Conservation (phyloP, 225 moss, liverwort and hornwort genomes). For the Sphagnum tenellum region DNA sequence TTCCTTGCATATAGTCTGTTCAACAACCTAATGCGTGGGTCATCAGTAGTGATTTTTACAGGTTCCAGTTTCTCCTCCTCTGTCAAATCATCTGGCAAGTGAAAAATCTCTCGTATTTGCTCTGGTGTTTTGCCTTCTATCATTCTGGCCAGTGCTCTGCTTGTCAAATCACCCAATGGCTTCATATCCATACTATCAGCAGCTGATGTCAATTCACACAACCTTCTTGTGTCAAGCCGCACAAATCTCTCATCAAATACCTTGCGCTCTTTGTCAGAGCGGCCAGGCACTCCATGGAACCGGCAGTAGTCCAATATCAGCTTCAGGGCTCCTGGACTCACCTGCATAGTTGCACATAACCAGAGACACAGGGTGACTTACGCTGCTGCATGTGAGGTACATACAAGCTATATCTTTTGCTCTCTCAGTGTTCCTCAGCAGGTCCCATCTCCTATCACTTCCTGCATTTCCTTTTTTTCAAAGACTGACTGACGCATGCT, state of each 20-base stretch:
- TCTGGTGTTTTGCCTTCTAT: conserved; percentile 90
- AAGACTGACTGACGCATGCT: too few relatives aligned
- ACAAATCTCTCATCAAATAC: conserved; percentile 89
- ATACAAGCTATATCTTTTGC: too few relatives aligned
- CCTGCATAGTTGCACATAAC: conserved; percentile 22
- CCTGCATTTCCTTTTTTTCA: too few relatives aligned
- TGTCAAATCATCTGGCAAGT: conserved; percentile 78
- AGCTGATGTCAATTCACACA: conserved; percentile 81
- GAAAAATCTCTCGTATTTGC: conserved; percentile 85
- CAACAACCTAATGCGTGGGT: conserved; percentile 79
- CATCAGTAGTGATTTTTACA: conserved; percentile 78
- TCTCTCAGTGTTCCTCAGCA: too few relatives aligned
- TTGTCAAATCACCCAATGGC: conserved; percentile 72
- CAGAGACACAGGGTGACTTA: background rate
- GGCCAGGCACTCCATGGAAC: conserved; percentile 76
- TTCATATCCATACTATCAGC: conserved; percentile 86
- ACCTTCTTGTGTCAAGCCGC: conserved; percentile 71
- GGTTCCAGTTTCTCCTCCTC: conserved; percentile 89
- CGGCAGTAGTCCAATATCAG: conserved; percentile 86
- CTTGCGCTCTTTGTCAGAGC: conserved; percentile 92
- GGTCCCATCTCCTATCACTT: too few relatives aligned
- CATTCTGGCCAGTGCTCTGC: conserved; percentile 79
- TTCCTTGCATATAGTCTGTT: conserved; percentile 83
- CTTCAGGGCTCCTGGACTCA: conserved; percentile 73
- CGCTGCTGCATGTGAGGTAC: too few relatives aligned